A percentile compares a stretch with the other conserved stretches of the same genome.
phyloP scores from a whole-genome alignment of 2,329 filamentous ascomycete species.

The Arthrinium puccinioides region DNA sequence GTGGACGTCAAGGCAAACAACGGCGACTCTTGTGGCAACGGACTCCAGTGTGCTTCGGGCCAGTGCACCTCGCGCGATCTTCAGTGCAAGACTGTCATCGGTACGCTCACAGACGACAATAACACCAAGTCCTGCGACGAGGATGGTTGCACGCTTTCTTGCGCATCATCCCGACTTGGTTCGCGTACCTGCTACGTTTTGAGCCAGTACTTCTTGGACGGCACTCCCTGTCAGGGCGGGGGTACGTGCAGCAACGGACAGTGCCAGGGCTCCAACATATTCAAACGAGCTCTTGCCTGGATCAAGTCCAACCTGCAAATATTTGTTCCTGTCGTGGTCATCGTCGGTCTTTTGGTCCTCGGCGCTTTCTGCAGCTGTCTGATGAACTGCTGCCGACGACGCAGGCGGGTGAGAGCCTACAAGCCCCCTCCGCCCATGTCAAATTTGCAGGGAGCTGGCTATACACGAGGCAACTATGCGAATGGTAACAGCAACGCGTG shows the following conservation, averaged over 20 bases:
- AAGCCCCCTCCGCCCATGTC: conserved; percentile 14
- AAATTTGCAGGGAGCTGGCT: conserved; percentile 15
- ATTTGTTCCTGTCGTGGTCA: conserved; percentile 70
- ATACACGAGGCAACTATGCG: too few relatives aligned
- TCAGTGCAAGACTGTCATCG: conserved; percentile 83
- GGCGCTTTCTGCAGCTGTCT: conserved; percentile 64
- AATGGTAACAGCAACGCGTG: conserved; percentile 3
- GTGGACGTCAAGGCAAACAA: conserved; percentile 61
- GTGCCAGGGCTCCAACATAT: conserved; percentile 64
- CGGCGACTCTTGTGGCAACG: conserved; percentile 63
- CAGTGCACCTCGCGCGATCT: conserved; percentile 89
- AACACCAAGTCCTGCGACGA: conserved; percentile 73
- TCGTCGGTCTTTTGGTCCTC: conserved; percentile 66
- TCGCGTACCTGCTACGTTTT: conserved; percentile 62
- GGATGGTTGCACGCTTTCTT: conserved; percentile 68
- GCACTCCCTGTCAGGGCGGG: conserved; percentile 74
- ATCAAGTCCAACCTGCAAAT: conserved; percentile 70
- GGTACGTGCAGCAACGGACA: conserved; percentile 72
- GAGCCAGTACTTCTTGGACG: conserved; percentile 90
- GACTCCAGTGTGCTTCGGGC: conserved; percentile 76
- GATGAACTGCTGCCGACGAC: conserved; percentile 44
- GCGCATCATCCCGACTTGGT: conserved; percentile 63
- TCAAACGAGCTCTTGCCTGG: conserved; percentile 67
- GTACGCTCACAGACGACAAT: conserved; percentile 63
- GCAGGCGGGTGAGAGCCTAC: conserved; percentile 17